These are phyloP conservation scores for Phyllostachys edulis DNA, from an alignment of 176 grass and related monocot species.

Conservation along the genomic window DNA sequence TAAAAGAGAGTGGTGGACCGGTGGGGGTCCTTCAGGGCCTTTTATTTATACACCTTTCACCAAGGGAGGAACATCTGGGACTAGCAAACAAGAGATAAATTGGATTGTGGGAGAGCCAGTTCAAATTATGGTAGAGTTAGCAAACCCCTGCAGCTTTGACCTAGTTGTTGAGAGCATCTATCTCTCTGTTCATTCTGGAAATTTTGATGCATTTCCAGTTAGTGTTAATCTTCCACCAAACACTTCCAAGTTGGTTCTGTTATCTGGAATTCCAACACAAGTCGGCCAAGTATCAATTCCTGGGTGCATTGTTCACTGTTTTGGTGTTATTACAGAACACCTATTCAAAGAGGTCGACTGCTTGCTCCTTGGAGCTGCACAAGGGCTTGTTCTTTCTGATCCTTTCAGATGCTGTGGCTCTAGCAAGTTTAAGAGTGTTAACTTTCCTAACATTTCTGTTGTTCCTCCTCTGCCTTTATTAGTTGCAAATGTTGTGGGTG, in stretches of 20 bases:
- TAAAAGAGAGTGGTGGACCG: constrained; percentile 98
- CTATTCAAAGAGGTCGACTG: constrained; percentile 95
- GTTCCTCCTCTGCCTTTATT: constrained; percentile 80
- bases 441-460: constrained; percentile 72
- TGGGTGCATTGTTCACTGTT: constrained; percentile 98
- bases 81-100: constrained; percentile 72
- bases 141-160: constrained; percentile 98
- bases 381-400: constrained; percentile 98
- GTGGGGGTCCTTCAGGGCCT: constrained; percentile 83
- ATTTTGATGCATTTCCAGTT: constrained; percentile 99
- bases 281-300: constrained; percentile 79
- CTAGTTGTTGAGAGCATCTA: constrained; percentile 93
- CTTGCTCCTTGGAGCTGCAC: constrained; percentile 89
- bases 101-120: constrained; percentile 98
- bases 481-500: constrained; percentile 86
- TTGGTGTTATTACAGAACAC: constrained; percentile 99
- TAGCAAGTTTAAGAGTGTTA: constrained; percentile 77
- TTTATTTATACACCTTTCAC: constrained; percentile 99
- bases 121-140: constrained; percentile 97
- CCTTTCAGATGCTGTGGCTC: constrained; percentile 99
- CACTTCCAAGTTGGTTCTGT: constrained; percentile 83
- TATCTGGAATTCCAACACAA: constrained; percentile 95
- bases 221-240: constrained; percentile 85
- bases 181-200: constrained; percentile 94
- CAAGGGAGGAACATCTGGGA: constrained; percentile 54